Conservation (phyloP, 768 basidiomycete genomes). For the Auricularia cornea region DNA sequence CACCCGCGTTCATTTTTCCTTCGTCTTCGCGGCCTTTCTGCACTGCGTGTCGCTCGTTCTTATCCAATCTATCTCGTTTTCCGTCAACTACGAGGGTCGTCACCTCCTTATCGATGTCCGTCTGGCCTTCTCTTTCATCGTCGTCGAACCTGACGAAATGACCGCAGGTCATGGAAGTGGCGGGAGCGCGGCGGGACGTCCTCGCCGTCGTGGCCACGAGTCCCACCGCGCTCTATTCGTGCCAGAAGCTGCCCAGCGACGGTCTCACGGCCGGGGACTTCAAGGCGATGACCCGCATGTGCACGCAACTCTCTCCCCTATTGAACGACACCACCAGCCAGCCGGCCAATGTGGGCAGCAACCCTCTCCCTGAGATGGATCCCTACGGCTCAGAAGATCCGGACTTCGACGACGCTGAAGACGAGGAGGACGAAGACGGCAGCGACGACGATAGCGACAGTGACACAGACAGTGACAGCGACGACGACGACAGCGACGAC, state of each 20-base stretch:
- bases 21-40: constrained; percentile 38
- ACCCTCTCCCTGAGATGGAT: no score
- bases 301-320: neutral
- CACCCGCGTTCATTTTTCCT: constrained; percentile 40
- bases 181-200: neutral
- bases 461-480: no score
- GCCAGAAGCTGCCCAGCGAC: neutral
- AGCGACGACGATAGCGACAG: neutral
- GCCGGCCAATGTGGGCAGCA: neutral
- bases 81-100: constrained; percentile 29
- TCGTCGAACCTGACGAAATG: neutral
- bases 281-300: neutral
- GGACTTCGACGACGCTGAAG: neutral
- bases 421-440: neutral
- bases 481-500: neutral
- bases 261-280: neutral
- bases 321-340: no score
- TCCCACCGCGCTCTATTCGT: neutral
- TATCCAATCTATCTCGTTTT: constrained; percentile 32
- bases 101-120: constrained; percentile 27
- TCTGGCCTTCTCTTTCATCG: constrained; percentile 2
- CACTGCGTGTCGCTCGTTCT: constrained; percentile 33
- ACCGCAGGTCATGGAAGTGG: neutral
- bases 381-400: neutral
- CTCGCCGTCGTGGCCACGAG: neutral